A percentile compares a stretch with the other conserved stretches of the same genome.
These are phyloP conservation scores for Clavispora santaluciae DNA, from an alignment of 805 yeast species.

Conservation along the genomic window DNA sequence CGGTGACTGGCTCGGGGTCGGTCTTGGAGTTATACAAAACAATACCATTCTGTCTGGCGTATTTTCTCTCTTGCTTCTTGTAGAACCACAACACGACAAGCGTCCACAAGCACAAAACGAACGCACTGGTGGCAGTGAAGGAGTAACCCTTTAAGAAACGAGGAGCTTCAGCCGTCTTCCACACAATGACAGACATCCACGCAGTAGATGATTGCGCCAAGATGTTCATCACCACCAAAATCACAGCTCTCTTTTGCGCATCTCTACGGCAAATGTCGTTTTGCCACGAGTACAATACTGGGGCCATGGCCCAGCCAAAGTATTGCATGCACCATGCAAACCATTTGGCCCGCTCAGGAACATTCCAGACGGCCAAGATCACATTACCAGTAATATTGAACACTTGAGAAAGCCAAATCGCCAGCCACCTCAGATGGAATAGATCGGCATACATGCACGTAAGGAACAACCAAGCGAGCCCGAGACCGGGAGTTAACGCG, in stretches of 20 bases:
- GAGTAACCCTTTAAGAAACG: constrained; percentile 50
- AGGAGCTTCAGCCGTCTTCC: constrained; percentile 59
- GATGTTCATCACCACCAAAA: constrained; percentile 52
- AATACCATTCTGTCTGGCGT: constrained; percentile 34
- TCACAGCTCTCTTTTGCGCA: constrained; percentile 50
- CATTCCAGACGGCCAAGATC: constrained; percentile 56
- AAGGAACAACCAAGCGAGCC: constrained; percentile 35
- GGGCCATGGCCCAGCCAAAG: constrained; percentile 60
- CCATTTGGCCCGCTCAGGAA: constrained; percentile 57
- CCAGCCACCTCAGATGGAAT: constrained; percentile 43
- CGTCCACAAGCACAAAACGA: constrained; percentile 45
- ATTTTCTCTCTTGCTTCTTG: constrained; percentile 28
- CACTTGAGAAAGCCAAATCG: constrained; percentile 47
- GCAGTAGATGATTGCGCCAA: constrained; percentile 52
- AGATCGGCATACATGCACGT: constrained; percentile 36
- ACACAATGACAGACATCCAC: constrained; percentile 44
- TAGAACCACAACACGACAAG: constrained; percentile 47
- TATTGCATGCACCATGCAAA: constrained; percentile 57
- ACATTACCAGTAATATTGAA: constrained; percentile 53
- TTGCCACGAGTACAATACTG: constrained; percentile 55
- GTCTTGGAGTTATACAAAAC: constrained; percentile 22
- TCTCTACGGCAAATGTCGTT: constrained; percentile 56
- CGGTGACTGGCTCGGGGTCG: constrained; percentile 16
- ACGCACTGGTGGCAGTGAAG: constrained; percentile 45
- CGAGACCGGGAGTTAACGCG: constrained; percentile 45